phyloP scores from a whole-genome alignment of 2,329 filamentous ascomycete species.

The Pleoardoris graminearum region DNA sequence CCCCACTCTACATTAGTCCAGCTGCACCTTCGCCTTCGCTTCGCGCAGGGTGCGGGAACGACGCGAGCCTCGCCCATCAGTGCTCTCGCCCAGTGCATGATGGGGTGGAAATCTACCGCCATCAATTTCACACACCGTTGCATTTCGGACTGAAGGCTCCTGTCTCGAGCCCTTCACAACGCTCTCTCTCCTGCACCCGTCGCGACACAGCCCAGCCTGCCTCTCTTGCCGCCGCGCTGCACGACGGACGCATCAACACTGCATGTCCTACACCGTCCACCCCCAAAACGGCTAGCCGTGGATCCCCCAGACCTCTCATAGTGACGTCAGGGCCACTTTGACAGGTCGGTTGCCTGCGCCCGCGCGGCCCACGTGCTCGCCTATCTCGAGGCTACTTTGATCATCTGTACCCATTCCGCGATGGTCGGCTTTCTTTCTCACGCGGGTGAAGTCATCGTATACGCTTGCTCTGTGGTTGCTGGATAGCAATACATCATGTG shows the following conservation, averaged over 20 bases:
- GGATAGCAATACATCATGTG: no score
- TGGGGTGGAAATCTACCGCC: neutral
- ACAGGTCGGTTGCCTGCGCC: neutral
- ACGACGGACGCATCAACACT: neutral
- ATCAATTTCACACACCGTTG: no score
- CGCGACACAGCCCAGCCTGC: no score
- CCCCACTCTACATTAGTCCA: constrained; percentile 1
- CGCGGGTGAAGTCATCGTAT: no score
- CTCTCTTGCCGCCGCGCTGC: neutral
- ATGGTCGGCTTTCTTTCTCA: no score
- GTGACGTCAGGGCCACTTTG: constrained; percentile 1
- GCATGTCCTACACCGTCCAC: neutral
- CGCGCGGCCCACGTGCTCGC: neutral
- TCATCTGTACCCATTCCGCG: no score
- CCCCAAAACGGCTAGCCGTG: neutral
- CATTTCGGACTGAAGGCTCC: no score
- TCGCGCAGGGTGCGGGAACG: neutral
- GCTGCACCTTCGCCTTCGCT: constrained; percentile 3
- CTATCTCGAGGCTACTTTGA: no score
- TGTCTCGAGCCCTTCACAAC: no score
- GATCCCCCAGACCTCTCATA: neutral
- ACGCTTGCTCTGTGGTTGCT: no score
- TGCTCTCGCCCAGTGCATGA: neutral
- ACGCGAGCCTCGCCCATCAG: neutral
- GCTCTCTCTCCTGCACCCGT: no score